Percentiles rank a stretch among this genome's conserved stretches.
Conservation (phyloP, 73 alveolate genomes). For the Tetrahymena borealis region DNA sequence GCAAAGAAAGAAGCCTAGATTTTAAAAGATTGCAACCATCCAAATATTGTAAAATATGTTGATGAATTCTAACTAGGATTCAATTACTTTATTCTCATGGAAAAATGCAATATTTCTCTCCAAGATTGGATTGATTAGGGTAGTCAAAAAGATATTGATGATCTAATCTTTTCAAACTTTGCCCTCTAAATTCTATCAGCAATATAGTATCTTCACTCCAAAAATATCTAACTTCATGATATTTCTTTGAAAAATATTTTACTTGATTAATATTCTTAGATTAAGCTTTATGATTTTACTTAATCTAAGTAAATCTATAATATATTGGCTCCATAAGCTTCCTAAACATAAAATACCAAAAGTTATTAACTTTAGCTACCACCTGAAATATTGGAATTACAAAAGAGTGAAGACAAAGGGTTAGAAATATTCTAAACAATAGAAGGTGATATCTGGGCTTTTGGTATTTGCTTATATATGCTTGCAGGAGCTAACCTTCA, state of each 20-base stretch:
- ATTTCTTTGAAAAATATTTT: neutral
- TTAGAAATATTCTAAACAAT: too few relatives aligned
- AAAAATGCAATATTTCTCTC: neutral
- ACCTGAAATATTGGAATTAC: neutral
- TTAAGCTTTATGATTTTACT: neutral
- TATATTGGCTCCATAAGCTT: too few relatives aligned
- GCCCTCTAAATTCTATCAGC: neutral
- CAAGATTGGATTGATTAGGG: neutral
- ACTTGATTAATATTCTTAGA: neutral
- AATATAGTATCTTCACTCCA: neutral
- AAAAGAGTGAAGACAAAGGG: neutral
- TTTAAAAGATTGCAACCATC: neutral
- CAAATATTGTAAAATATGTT: too few relatives aligned
- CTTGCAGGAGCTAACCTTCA: neutral
- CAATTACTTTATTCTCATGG: neutral
- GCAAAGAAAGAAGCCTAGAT: neutral
- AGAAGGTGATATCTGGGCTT: neutral
- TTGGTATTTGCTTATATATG: neutral
- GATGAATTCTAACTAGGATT: neutral
- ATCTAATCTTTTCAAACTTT: too few relatives aligned
- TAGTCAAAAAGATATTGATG: too few relatives aligned
- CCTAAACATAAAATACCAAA: neutral
- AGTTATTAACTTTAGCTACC: neutral
- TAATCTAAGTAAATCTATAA: neutral
- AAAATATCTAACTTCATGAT: neutral